A percentile compares a stretch with the other conserved stretches of the same genome.
phyloP scores from a whole-genome alignment of 768 basidiomycete species.

The Lyophyllum semitale region DNA sequence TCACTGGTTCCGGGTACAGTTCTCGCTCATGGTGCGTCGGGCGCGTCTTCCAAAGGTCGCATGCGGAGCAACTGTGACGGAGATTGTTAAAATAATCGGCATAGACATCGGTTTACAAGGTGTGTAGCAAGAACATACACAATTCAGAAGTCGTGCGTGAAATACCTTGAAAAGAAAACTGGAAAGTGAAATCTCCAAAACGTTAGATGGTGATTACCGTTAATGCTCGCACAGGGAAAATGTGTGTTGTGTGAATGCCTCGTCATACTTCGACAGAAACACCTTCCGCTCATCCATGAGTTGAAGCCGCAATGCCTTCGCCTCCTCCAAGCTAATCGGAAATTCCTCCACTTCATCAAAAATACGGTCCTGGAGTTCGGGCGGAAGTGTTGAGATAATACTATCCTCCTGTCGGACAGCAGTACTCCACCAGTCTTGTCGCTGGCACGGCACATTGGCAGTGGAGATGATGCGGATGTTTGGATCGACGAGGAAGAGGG shows the following conservation, averaged over 20 bases:
- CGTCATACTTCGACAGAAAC: neutral
- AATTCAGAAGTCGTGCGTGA: too few species aligned
- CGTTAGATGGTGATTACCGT: neutral
- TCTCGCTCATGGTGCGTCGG: too few species aligned
- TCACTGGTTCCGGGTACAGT: too few species aligned
- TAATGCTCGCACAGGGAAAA: neutral
- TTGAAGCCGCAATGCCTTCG: constrained; percentile 4
- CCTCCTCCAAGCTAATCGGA: constrained; percentile 20
- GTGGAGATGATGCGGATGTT: constrained; percentile 22
- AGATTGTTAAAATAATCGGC: too few species aligned
- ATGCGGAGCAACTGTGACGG: too few species aligned
- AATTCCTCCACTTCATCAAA: constrained; percentile 15
- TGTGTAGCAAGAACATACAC: too few species aligned
- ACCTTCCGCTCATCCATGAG: neutral
- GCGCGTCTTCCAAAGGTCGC: too few species aligned
- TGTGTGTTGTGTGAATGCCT: neutral
- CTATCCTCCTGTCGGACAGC: constrained; percentile 2
- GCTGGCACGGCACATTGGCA: constrained; percentile 25
- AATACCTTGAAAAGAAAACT: too few species aligned
- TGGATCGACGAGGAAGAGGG: constrained; percentile 37
- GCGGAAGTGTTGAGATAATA: constrained; percentile 14
- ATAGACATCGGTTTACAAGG: too few species aligned
- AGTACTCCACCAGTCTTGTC: constrained; percentile 19
- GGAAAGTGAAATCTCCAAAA: too few species aligned
- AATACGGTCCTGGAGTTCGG: constrained; percentile 18